Evolutionary conservation across 2,329 filamentous ascomycete genomes (phyloP), one percentile per base, ranked within the genome.

Genomic region (Ascochyta koolunga): DNA sequence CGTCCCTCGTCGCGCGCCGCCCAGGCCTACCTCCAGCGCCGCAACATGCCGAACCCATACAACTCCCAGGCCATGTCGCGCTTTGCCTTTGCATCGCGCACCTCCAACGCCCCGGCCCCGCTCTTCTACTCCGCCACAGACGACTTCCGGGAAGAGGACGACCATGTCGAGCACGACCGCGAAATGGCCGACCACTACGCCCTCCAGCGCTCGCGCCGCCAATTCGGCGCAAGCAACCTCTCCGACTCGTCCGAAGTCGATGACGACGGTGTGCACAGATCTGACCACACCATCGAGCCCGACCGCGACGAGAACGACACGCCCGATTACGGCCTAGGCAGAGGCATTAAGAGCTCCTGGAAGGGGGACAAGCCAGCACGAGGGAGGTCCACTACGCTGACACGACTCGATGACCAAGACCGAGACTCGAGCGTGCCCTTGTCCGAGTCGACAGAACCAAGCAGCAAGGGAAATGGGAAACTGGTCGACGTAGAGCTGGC

Each of bases 121-220:
- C 81, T 99, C n/a, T 98, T 99, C 75, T 92, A 95, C 76, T 96
- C 91, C 69, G 88, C 90, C 4, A 85, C 92, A 15, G 92, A 96
- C 73, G 91, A 96, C 69, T 95, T 96, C 61, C 87, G 89, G 58
- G 93, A 97, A 75, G 91, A 96, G 69, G 93, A 97, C 60, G 93
- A 98, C 58, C 93, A 95, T 72, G 89, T 91, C 66, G 92, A 96
- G 75, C 88, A 91, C 66, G 90, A 96, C 66, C 82, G 92, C 48
- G 93, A 98, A 70, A 90, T 93, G 29, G 92, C 92, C n/a, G 95
- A 98, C 76, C 87, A 95, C 62, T 96, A 93, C 76, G 93, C 93
- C 5, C 80, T 99, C 52, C 93, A 98, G 75, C 85, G 89, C 64
- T 98, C 93, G 61, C 85, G 95, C 64, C 85, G 93, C 40, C 90